phyloP scores from a whole-genome alignment of 169 alveolate species.

The Plasmodium falciparum region DNA sequence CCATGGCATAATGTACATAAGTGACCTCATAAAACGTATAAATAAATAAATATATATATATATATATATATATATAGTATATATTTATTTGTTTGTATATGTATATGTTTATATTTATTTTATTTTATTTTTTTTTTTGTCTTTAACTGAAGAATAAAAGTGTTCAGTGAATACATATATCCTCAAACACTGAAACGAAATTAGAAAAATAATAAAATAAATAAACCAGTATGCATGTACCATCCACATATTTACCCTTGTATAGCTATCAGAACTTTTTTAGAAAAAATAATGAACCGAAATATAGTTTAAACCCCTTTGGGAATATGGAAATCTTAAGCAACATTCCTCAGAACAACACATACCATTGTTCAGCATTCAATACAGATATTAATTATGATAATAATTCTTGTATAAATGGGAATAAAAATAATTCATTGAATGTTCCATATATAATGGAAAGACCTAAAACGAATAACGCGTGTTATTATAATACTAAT shows the following conservation, averaged over 20 bases:
- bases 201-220: background rate
- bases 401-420: slow-evolving; percentile 4
- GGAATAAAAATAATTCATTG: slow-evolving; percentile 35
- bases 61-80: too few relatives aligned
- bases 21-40: too few relatives aligned
- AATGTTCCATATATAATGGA: slow-evolving; percentile 8
- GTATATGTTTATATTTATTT: too few relatives aligned
- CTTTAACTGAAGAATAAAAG: too few relatives aligned
- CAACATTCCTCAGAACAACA: too few relatives aligned
- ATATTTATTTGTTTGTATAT: too few relatives aligned
- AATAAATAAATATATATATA: too few relatives aligned
- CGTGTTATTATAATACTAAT: background rate
- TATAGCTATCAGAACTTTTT: slow-evolving; percentile 14
- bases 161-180: too few relatives aligned
- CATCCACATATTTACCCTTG: slow-evolving; percentile 9
- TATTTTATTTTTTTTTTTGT: too few relatives aligned
- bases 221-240: slow-evolving; percentile 43
- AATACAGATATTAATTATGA: slow-evolving; percentile 4
- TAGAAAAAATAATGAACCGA: slow-evolving; percentile 16
- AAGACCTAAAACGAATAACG: background rate
- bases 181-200: too few relatives aligned
- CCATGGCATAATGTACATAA: too few relatives aligned
- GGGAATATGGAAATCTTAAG: slow-evolving; percentile 3
- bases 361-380: background rate
- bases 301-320: slow-evolving; percentile 7